Conservation (phyloP, 139 green algal species). For the Ettlia oleoabundans region DNA sequence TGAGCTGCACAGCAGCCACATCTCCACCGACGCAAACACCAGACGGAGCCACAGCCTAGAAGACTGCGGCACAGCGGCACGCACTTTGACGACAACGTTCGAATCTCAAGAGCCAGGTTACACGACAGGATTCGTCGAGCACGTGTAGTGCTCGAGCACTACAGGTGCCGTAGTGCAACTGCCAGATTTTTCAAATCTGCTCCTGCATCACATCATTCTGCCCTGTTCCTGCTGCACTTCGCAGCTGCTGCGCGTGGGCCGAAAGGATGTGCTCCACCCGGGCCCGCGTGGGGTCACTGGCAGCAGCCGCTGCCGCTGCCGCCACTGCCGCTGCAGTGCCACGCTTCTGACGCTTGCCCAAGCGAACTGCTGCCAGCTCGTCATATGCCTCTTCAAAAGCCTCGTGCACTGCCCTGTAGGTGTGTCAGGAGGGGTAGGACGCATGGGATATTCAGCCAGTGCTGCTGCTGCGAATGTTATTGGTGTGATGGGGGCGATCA, state of each 20-base stretch:
- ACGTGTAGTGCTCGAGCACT: no score
- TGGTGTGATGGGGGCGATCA: no score
- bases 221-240: neutral
- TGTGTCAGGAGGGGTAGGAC: neutral
- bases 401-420: conserved; percentile 11
- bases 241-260: neutral
- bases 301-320: neutral
- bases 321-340: neutral
- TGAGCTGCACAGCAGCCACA: no score
- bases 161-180: no score
- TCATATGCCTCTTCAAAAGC: conserved; percentile 27
- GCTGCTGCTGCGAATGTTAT: no score
- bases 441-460: neutral
- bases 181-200: conserved; percentile 10
- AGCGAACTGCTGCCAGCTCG: neutral
- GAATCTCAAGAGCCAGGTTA: no score
- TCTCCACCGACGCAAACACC: no score
- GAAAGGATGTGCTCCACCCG: conserved; percentile 32
- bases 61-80: no score
- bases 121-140: no score
- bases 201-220: neutral
- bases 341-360: conserved; percentile 22
- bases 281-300: conserved; percentile 9
- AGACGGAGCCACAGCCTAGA: no score
- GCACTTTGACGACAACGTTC: no score